Base-by-base conservation (phyloP, 2,329 filamentous ascomycete species). In the Lizonia empirigonia region DNA sequence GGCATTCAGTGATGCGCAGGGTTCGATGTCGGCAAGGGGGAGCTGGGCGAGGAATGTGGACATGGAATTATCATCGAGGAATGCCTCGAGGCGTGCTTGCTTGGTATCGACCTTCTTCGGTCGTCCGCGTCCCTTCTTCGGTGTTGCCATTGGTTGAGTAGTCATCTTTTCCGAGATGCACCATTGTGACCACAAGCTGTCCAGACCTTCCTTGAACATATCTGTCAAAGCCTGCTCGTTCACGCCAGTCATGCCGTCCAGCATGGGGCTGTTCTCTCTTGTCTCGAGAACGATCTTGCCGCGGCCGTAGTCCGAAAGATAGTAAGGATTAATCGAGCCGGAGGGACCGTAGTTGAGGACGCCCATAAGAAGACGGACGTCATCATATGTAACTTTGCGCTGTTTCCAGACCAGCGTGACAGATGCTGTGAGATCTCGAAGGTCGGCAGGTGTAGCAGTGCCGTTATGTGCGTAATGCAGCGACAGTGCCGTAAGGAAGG, bases 1-100 rank as follows among this genome's bases (percentile, higher is more conserved):
- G 47, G 82, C 83, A 22, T 74, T 68, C 10, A 82, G 67, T 0
- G 82, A 82, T 5, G 77, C 73, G 67, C 82, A 82, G 26, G 74
- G 71, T 7, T 76, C 76, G 59, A 88, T 77, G 3, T 79, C 65
- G 7, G 80, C 80, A 47, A 82, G 76, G 16, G 85, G 84, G 5
- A 89, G 77, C 22, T 77, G 75, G 29, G 73, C 67, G 36, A 90
- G 69, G 56, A 87, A 90, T 15, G 65, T 68, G 15, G 63, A 58
- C 30, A 73, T 62, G 29, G 60, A 30, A 73, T 68, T 41, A 45
- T 72, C 58, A 65, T 70, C 63, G 35, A 70, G 51, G 34, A 67
- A 67, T 16, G 62, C 56, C 72, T 73, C 78, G 59, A 89, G 88
- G 30, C 77, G 75, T 15, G 70, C 71, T 64, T 85, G 68, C 30